Percentiles rank a stretch among this genome's conserved stretches.
Conservation (phyloP, 371 early-diverging fungal genomes). For the Rhizomucor pusillus region DNA sequence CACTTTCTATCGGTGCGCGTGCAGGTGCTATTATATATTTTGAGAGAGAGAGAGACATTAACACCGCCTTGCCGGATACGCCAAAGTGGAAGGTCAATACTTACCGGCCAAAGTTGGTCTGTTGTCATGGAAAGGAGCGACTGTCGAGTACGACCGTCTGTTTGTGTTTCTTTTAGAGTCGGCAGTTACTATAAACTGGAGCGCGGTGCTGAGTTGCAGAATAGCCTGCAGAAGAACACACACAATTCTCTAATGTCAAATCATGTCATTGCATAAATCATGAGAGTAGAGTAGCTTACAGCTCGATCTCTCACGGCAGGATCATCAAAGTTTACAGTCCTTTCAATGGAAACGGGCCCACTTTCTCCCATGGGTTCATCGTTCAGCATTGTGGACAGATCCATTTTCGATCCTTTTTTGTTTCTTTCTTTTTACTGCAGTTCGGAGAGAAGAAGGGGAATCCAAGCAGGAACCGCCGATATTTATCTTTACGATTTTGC, state of each 20-base stretch:
- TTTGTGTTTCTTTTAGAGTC: slow-evolving; percentile 2
- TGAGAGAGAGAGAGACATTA: background rate
- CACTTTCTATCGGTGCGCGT: no score
- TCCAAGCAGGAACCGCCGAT: no score
- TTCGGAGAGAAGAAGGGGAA: no score
- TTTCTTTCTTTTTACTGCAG: no score
- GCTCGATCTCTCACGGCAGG: background rate
- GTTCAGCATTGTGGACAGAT: slow-evolving; percentile 12
- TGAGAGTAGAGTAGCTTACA: background rate
- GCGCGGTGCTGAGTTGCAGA: slow-evolving; percentile 10
- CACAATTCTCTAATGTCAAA: background rate
- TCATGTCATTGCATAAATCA: no score
- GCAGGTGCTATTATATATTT: background rate
- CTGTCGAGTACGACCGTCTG: background rate
- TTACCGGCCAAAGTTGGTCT: background rate
- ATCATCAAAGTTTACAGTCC: background rate
- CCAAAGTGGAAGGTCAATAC: background rate
- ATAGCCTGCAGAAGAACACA: slow-evolving; percentile 2
- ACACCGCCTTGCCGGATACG: background rate
- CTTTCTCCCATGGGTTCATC: slow-evolving; percentile 1
- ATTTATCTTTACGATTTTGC: no score
- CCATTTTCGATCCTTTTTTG: no score
- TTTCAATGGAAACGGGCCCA: background rate
- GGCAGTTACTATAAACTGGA: slow-evolving; percentile 7
- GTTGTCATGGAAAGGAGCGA: background rate